phyloP scores from a whole-genome alignment of 2,329 filamentous ascomycete species.

The Pseudogymnoascus verrucosus region DNA sequence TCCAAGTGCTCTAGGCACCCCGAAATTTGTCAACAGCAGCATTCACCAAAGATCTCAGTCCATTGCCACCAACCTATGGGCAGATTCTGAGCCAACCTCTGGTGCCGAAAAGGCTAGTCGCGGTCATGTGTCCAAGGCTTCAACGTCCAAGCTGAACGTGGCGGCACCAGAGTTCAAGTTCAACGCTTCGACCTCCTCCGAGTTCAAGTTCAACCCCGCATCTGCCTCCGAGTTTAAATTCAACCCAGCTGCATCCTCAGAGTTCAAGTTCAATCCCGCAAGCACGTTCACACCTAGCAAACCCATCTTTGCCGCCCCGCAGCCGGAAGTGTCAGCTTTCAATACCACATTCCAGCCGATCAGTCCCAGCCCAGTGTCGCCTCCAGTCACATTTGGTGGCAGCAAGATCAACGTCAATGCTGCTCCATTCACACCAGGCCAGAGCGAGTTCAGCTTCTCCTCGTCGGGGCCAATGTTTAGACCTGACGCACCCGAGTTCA shows the following conservation, averaged over 20 bases:
- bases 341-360: conserved; percentile 13
- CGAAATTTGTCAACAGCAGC: conserved; percentile 42
- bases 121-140: conserved; percentile 61
- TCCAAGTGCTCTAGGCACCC: conserved; percentile 63
- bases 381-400: conserved; percentile 22
- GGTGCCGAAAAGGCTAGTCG: conserved; percentile 31
- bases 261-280: conserved; percentile 56
- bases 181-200: conserved; percentile 33
- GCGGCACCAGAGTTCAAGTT: conserved; percentile 85
- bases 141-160: conserved; percentile 75
- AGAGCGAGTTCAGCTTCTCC: conserved; percentile 61
- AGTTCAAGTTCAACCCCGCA: conserved; percentile 16
- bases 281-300: conserved; percentile 46
- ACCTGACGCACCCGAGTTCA: conserved; percentile 70
- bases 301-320: conserved; percentile 39
- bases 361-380: conserved; percentile 25
- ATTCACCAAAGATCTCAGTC: conserved; percentile 49
- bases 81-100: conserved; percentile 39
- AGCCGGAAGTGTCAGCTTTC: conserved; percentile 33
- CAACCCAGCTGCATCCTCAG: conserved; percentile 79
- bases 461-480: conserved; percentile 61
- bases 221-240: conserved; percentile 69
- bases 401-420: conserved; percentile 57
- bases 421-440: conserved; percentile 61
- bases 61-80: conserved; percentile 56